phyloP scores from a whole-genome alignment of 1,284 basidiomycete species.

The Mycena sp. region DNA sequence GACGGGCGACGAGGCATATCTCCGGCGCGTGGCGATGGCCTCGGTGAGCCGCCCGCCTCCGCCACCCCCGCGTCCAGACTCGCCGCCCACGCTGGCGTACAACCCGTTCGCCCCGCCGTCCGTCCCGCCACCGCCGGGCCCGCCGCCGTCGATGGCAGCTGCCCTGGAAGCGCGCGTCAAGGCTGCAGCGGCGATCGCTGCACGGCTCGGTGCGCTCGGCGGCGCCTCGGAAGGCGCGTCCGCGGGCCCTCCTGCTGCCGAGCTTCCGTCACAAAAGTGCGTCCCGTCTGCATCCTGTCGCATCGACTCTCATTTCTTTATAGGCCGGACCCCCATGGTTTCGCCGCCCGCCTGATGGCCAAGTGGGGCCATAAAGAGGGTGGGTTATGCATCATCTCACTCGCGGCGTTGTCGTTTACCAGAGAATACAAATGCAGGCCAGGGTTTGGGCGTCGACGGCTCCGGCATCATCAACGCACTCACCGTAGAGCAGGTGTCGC shows the following conservation, averaged over 20 bases:
- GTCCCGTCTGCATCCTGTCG: neutral
- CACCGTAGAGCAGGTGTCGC: conserved; percentile 73
- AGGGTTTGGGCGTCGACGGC: conserved; percentile 86
- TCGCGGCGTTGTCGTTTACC: neutral
- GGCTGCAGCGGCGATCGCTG: conserved; percentile 85
- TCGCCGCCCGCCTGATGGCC: conserved; percentile 85
- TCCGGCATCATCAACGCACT: conserved; percentile 90
- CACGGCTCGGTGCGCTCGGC: conserved; percentile 68
- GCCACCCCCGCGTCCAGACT: conserved; percentile 43
- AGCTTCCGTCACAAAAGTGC: conserved; percentile 32
- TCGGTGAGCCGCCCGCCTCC: conserved; percentile 31
- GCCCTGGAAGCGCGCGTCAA: conserved; percentile 72
- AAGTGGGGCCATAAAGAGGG: conserved; percentile 95
- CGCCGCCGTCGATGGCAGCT: conserved; percentile 42
- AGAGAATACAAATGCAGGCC: conserved; percentile 51
- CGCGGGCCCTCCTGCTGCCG: conserved; percentile 37
- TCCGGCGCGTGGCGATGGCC: conserved; percentile 68
- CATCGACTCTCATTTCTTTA: conserved; percentile 15
- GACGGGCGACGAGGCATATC: conserved; percentile 78
- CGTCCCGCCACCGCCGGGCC: conserved; percentile 60
- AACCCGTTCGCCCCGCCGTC: conserved; percentile 74
- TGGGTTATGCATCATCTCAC: neutral
- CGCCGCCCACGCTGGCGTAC: conserved; percentile 63
- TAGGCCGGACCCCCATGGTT: conserved; percentile 73
- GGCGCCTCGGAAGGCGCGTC: conserved; percentile 44